Percentiles rank a stretch among this genome's conserved stretches.
phyloP scores from a whole-genome alignment of 805 yeast genomes.

The Kuraishia ogatae region DNA sequence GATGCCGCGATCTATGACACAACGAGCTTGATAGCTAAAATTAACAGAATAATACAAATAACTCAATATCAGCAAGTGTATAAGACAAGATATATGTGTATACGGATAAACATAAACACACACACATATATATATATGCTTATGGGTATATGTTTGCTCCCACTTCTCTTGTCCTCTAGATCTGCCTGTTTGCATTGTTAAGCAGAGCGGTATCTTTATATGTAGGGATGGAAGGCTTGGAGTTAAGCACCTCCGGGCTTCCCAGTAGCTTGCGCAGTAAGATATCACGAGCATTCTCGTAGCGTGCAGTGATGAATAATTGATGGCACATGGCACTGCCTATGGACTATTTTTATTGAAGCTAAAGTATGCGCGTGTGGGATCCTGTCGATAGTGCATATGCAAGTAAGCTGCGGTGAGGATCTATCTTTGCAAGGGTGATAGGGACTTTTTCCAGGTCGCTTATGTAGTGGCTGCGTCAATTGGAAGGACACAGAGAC shows the following conservation, averaged over 20 bases:
- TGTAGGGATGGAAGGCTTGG: neutral
- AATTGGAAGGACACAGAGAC: too few species aligned
- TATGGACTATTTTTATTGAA: neutral
- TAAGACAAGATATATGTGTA: too few species aligned
- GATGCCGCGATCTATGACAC: too few species aligned
- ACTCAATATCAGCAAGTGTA: neutral
- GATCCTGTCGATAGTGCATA: neutral
- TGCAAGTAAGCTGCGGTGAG: neutral
- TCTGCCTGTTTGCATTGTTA: neutral
- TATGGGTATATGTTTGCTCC: too few species aligned
- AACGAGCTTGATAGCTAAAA: too few species aligned
- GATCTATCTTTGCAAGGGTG: neutral
- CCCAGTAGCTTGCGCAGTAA: neutral
- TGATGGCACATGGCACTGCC: neutral
- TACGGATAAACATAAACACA: too few species aligned
- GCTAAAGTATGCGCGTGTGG: neutral
- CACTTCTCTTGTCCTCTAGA: neutral
- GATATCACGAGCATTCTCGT: neutral
- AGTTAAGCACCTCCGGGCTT: neutral
- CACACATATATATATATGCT: too few species aligned
- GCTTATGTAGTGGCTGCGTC: too few species aligned
- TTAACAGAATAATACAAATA: neutral
- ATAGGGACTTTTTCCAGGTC: neutral
- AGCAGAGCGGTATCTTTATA: neutral
- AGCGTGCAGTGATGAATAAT: neutral